phyloP scores from a whole-genome alignment of 306 rosid genomes.

The Datisca glomerata region DNA sequence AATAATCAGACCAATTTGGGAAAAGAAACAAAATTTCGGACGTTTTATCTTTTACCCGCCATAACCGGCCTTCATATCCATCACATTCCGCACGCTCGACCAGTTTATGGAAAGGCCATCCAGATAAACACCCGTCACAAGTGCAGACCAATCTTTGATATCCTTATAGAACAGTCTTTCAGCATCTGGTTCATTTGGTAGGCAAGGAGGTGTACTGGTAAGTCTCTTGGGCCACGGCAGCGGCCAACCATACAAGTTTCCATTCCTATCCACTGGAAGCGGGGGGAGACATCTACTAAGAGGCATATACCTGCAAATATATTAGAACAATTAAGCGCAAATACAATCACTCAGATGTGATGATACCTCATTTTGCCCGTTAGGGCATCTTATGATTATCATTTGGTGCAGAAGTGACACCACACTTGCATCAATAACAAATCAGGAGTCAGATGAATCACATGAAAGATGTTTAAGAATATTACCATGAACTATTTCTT shows the following conservation, averaged over 20 bases:
- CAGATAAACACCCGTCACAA: slow-evolving; percentile 50
- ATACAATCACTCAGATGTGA: not conserved
- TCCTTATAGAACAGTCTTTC: slow-evolving; percentile 43
- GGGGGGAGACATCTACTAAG: slow-evolving; percentile 52
- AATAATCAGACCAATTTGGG: not conserved
- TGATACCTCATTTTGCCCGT: not conserved
- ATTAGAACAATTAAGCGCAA: slow-evolving; percentile 14
- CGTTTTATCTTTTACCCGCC: slow-evolving; percentile 91
- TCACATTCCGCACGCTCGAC: slow-evolving; percentile 66
- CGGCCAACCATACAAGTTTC: slow-evolving; percentile 59
- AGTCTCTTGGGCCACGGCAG: slow-evolving; percentile 82
- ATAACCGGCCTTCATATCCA: slow-evolving; percentile 96
- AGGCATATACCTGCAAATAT: slow-evolving; percentile 50
- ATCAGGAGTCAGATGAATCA: not conserved
- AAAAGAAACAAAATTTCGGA: no score
- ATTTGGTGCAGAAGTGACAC: not conserved
- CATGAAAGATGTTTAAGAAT: slow-evolving; percentile 2
- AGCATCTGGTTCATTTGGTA: slow-evolving; percentile 29
- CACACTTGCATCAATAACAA: slow-evolving; percentile 1
- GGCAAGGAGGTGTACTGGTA: slow-evolving; percentile 54
- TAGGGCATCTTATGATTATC: not conserved
- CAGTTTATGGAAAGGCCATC: slow-evolving; percentile 45
- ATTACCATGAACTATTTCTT: slow-evolving; percentile 74
- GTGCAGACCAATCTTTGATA: slow-evolving; percentile 49
- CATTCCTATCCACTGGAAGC: slow-evolving; percentile 44